Conservation (phyloP, 352 stramenopile species). For the Phytophthora uliginosa region DNA sequence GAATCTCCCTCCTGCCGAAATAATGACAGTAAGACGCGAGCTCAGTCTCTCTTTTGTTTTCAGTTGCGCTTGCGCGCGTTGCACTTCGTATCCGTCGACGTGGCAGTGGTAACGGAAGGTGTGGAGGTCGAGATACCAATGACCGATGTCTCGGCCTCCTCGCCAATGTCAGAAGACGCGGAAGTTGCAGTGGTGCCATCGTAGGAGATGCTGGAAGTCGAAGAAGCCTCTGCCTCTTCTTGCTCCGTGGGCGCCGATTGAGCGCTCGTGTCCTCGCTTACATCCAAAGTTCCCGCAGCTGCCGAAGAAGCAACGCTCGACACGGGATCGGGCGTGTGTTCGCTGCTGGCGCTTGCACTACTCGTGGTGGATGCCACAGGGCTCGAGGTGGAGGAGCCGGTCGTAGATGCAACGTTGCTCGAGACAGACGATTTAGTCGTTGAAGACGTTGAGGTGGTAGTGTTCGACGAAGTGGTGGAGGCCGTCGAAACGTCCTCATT, state of each 20-base stretch:
- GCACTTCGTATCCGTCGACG: slow-evolving; percentile 24
- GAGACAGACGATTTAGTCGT: slow-evolving; percentile 1
- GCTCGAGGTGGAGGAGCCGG: slow-evolving; percentile 12
- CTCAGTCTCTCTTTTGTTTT: neutral
- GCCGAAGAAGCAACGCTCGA: slow-evolving; percentile 16
- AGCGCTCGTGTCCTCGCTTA: too few relatives aligned
- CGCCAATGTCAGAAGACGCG: too few relatives aligned
- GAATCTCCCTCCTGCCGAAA: too few relatives aligned
- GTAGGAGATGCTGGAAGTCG: slow-evolving; percentile 1
- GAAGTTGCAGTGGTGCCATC: too few relatives aligned
- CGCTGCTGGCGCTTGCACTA: slow-evolving; percentile 11
- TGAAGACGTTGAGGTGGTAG: slow-evolving; percentile 3
- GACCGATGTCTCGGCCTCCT: too few relatives aligned
- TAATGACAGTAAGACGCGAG: too few relatives aligned
- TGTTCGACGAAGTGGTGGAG: slow-evolving; percentile 15
- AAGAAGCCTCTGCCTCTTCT: slow-evolving; percentile 14
- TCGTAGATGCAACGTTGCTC: slow-evolving; percentile 7
- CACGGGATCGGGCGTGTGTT: slow-evolving; percentile 10
- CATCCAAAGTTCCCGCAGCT: neutral
- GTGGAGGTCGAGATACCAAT: neutral
- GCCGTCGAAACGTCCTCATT: slow-evolving; percentile 31
- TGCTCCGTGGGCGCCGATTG: neutral
- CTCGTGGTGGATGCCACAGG: slow-evolving; percentile 9
- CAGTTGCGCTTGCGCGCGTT: slow-evolving; percentile 18
- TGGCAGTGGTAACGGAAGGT: slow-evolving; percentile 8